These are phyloP conservation scores for Metschnikowia orientalis DNA, from an alignment of 805 yeast species.

Conservation along the genomic window DNA sequence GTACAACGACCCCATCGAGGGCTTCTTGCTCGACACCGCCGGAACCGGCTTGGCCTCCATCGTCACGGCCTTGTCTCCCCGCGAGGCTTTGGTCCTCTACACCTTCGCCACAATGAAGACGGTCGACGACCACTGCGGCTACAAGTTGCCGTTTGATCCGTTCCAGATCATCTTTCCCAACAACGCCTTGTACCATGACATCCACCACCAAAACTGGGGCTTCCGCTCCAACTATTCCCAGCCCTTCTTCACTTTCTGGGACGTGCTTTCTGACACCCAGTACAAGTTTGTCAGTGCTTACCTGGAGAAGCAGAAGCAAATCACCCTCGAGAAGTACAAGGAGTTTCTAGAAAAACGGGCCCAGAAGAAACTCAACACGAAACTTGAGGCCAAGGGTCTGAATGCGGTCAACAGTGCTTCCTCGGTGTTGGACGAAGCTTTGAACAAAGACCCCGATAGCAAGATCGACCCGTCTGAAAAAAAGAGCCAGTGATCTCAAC, in stretches of 20 bases:
- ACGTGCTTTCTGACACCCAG: conserved; percentile 63
- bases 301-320: conserved; percentile 57
- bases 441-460: conserved; percentile 1
- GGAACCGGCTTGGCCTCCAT: conserved; percentile 86
- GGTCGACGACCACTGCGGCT: conserved; percentile 99
- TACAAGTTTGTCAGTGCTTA: conserved; percentile 61
- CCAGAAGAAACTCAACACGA: conserved; percentile 8
- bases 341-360: conserved; percentile 40
- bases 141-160: conserved; percentile 84
- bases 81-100: conserved; percentile 71
- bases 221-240: conserved; percentile 89
- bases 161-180: conserved; percentile 91
- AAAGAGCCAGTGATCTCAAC: neutral
- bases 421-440: neutral
- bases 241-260: conserved; percentile 97
- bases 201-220: conserved; percentile 96
- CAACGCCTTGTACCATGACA: conserved; percentile 93
- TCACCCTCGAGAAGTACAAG: conserved; percentile 63
- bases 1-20: conserved; percentile 92
- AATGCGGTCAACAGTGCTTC: conserved; percentile 1
- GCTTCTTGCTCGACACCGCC: conserved; percentile 82
- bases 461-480: neutral
- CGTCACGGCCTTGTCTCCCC: conserved; percentile 58
- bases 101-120: conserved; percentile 93
- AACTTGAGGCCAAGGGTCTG: neutral